Evolutionary conservation across 2,329 filamentous ascomycete genomes (phyloP), one percentile per base, ranked within the genome.

Genomic region (Hymenoscyphus occultus): DNA sequence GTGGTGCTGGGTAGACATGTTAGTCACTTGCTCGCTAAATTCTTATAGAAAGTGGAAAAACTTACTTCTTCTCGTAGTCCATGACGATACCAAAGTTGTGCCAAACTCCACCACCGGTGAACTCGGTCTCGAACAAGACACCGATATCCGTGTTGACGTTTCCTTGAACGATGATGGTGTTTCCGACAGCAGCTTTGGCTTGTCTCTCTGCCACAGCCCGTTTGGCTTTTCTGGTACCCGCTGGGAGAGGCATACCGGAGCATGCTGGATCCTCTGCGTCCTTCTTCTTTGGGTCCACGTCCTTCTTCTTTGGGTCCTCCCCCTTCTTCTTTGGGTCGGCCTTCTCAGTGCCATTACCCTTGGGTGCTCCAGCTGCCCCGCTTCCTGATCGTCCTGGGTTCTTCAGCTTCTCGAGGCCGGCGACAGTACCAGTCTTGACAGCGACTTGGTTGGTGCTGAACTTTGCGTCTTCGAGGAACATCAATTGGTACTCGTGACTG

Each of bases 61-160:
- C 81, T 58, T 75, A 86, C 83, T 84, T 82, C 63, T 81, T 77
- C 60, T 77, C 76, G 74, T 85, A 89, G 74, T 89, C 81, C 14
- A 87, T 76, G 28, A 80, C 83, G 39, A 87, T 63, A 9, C 81
- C 86, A 78, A 88, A 88, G 77, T 89, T 89, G 73, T 88, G 83
- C 80, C 85, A 87, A 22, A 80, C 60, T 28, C 60, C 76, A 14
- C 74, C 79, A 40, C 76, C 72, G n/a, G 79, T 77, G 62, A 87
- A 86, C 2, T 80, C 78, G 0, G 80, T 79, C 32, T 77, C 79
- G 73, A 82, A 87, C 5, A 88, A 75, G 39, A 80, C 73, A 61
- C 77, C 74, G n/a, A 81, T 78, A 64, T 75, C 76, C 60, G 78
- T 77, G 71, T 81, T 82, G 68, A 81, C 79, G 68, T 81, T 80